These are phyloP conservation scores for Astragalus membranaceus DNA, from an alignment of 306 rosid species.

Conservation along the genomic window DNA sequence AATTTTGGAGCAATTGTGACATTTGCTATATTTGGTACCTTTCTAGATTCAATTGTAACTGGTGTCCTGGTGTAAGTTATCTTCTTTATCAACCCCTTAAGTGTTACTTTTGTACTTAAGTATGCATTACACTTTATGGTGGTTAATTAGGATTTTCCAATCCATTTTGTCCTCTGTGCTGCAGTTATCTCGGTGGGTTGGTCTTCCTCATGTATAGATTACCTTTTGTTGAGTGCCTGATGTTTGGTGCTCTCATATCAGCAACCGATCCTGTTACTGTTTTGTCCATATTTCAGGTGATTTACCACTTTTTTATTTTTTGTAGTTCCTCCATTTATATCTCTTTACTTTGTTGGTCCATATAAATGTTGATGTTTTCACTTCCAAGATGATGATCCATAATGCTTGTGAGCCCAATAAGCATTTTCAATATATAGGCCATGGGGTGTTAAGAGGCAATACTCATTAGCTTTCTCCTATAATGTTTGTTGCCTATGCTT, in stretches of 20 bases:
- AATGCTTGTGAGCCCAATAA: too few species aligned
- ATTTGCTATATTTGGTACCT: conserved; percentile 86
- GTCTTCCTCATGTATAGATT: conserved; percentile 78
- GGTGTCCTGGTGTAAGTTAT: conserved; percentile 81
- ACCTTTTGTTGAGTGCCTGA: conserved; percentile 95
- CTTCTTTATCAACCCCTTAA: neutral
- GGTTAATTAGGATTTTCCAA: conserved; percentile 14
- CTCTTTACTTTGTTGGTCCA: neutral
- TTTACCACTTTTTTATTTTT: neutral
- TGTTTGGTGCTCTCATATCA: conserved; percentile 98
- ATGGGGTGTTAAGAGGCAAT: neutral
- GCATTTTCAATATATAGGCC: neutral
- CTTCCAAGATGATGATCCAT: neutral
- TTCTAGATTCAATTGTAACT: conserved; percentile 78
- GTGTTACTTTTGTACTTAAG: neutral
- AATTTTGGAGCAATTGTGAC: conserved; percentile 98
- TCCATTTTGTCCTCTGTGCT: conserved; percentile 16
- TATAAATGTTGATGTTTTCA: neutral
- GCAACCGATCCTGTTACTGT: conserved; percentile 99
- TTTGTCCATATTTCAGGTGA: conserved; percentile 94
- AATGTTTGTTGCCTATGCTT: conserved; percentile 8
- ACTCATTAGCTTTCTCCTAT: conserved; percentile 2
- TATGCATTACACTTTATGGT: neutral
- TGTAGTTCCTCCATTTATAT: neutral
- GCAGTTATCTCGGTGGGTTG: conserved; percentile 96